Percentiles rank a stretch among this genome's conserved stretches.
These are phyloP conservation scores for Diaporthe sp. DNA, from an alignment of 2,329 filamentous ascomycete species.

Conservation along the genomic window DNA sequence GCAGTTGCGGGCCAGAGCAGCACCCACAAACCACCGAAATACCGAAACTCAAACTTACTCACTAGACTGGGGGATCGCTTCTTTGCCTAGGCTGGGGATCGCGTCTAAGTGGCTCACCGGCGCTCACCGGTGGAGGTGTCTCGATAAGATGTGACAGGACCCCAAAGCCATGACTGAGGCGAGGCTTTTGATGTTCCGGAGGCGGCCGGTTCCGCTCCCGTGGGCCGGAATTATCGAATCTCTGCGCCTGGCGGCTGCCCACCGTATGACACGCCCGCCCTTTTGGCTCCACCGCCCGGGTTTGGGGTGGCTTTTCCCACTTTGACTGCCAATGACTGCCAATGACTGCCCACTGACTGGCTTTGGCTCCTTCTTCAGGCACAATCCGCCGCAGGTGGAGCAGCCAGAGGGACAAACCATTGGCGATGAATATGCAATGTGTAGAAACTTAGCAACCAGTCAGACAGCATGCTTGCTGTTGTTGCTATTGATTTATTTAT, in stretches of 20 bases:
- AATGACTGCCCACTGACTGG: not conserved
- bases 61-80: not conserved
- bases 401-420: not conserved
- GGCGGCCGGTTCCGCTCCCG: constrained; percentile 33
- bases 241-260: not conserved
- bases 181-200: constrained; percentile 31
- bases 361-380: not conserved
- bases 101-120: constrained; percentile 13
- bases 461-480: not conserved
- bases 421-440: not conserved
- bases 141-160: constrained; percentile 26
- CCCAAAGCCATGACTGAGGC: constrained; percentile 28
- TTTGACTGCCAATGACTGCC: not conserved
- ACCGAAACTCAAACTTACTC: not conserved
- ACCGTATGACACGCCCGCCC: not conserved
- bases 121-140: constrained; percentile 30
- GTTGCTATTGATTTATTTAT: not conserved
- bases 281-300: not conserved
- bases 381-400: not conserved
- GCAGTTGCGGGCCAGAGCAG: not conserved
- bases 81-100: not conserved
- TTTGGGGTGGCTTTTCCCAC: not conserved
- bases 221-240: not conserved
- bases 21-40: not conserved
- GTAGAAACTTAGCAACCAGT: not conserved